Evolutionary conservation across 2,329 filamentous ascomycete genomes (phyloP), one percentile per base, ranked within the genome.

Genomic region (Hymenoscyphus infarciens): DNA sequence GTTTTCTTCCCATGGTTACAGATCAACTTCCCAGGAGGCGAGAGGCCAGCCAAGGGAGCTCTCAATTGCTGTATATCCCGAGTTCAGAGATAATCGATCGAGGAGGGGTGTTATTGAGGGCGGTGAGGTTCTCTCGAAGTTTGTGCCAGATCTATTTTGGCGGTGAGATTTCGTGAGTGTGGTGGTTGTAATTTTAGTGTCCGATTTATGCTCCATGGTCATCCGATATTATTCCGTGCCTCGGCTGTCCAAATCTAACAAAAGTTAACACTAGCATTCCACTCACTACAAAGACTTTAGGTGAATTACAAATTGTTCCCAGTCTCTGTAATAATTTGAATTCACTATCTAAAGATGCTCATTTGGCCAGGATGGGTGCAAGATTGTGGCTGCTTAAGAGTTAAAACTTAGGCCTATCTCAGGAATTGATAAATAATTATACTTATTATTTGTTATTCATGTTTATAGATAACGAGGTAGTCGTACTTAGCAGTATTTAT

Each of bases 1-100:
- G 69, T 62, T 69, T 70, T 33, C 69, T 65, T 59, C 69, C 68
- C 68, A 70, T 71, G 13, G 38, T 61, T 11, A 25, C 45, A 22
- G 45, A 52, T 25, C 19, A 52, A 22, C 19, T 22, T 22, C 45
- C 45, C 22, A 13, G 19, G 19, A 52, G 22, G 22, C 13, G 10
- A 52, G 10, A 52, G 8, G 8, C 13, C 45, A 52, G 45, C 19
- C 10, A 13, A 52, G 19, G 13, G 13, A 52, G 45, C 45, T 22
- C 22, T 52, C 45, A 52, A 52, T 52, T 11, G 19, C 45, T 52
- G 19, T 22, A 52, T 7, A 52, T 25, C 13, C 45, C 19, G 11
- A 52, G 22, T 52, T 52, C 19, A 25, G 7, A 5, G 45, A 52
- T 22, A 25, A 22, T 52, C 45, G 19, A 10, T 25, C 45, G 19